Base-by-base conservation (phyloP, 2,329 filamentous ascomycete species). In the Celoporthe dispersa region DNA sequence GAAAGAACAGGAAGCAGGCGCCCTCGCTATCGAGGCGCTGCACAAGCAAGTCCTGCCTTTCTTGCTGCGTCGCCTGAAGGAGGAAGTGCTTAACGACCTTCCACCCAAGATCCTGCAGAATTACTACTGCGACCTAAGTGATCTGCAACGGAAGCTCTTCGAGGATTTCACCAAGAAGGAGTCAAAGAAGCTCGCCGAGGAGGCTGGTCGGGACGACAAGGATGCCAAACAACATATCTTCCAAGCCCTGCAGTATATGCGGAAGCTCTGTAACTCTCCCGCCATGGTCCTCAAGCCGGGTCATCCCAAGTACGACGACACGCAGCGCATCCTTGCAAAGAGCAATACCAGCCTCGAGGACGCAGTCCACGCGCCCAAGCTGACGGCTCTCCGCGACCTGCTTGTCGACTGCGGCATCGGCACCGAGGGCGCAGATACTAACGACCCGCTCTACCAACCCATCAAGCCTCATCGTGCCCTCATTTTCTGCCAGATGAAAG, bases 401-500 rank as follows among this genome's bases (percentile, higher is more conserved):
- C 84, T 99, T n/a, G 89, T 98, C n/a, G 97, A 99, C 81, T 99
- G 96, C 77, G 97, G 97, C 69, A 99, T 99, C 76, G 96, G 96
- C 41, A 87, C 92, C 53, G 90, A 94, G 72, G 87, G 88, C 22
- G 83, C 83, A n/a, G 87, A 88, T 66, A 81, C 66, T 33, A 87
- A 84, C 66, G 87, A 90, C 71, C 87, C 87, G 2, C 82, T 90
- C 22, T 90, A 90, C 76, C 87, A 93, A 79, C 97, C 94, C 55
- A 97, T 99, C 79, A 97, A 96, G 72, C 96, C 95, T 39, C 96
- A 99, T 79, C 93, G 96, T 60, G 97, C 96, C 0, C 88, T 99
- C 37, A 92, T 99, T 74, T 99, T 99, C 85, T 99, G 96, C 77
- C 96, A 99, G 80, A 98, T 99, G 94, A 99, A 99, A 82, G 96